These are phyloP conservation scores for Gossypium sturtianum DNA, from an alignment of 345 rosid genomes.

Conservation along the genomic window DNA sequence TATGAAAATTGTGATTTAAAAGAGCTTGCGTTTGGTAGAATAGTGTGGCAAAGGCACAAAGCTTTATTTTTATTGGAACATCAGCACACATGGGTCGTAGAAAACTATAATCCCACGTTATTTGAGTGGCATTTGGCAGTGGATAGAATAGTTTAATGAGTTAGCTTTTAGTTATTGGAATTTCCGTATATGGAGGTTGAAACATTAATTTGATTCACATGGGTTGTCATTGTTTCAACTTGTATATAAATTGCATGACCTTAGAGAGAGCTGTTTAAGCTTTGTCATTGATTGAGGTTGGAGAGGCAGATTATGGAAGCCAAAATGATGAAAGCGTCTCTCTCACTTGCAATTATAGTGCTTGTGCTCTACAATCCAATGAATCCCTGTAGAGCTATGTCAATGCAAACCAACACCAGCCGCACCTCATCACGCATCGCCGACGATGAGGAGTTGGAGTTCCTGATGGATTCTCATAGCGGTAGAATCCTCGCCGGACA, in stretches of 20 bases:
- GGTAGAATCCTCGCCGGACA: neutral
- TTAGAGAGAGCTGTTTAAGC: neutral
- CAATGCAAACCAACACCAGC: neutral
- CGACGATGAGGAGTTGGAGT: conserved; percentile 1
- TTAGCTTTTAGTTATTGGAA: too few species aligned
- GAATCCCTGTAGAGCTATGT: neutral
- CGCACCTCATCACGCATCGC: neutral
- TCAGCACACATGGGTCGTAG: too few species aligned
- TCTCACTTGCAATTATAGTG: neutral
- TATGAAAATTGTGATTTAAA: too few species aligned
- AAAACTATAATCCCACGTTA: too few species aligned
- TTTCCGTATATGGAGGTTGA: too few species aligned
- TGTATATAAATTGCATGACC: neutral
- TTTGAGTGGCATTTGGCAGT: too few species aligned
- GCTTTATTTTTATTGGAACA: too few species aligned
- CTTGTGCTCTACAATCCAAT: neutral
- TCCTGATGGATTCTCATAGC: conserved; percentile 5
- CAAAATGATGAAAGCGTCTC: neutral
- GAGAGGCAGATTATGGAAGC: neutral
- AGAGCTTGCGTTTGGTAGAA: too few species aligned
- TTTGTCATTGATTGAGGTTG: neutral
- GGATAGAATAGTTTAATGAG: too few species aligned
- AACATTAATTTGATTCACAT: neutral
- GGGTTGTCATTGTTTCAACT: neutral
- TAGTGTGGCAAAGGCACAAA: too few species aligned